Evolutionary conservation across 2,329 filamentous ascomycete genomes (phyloP), one percentile per base, ranked within the genome.

Genomic region (Penicillium sp.): DNA sequence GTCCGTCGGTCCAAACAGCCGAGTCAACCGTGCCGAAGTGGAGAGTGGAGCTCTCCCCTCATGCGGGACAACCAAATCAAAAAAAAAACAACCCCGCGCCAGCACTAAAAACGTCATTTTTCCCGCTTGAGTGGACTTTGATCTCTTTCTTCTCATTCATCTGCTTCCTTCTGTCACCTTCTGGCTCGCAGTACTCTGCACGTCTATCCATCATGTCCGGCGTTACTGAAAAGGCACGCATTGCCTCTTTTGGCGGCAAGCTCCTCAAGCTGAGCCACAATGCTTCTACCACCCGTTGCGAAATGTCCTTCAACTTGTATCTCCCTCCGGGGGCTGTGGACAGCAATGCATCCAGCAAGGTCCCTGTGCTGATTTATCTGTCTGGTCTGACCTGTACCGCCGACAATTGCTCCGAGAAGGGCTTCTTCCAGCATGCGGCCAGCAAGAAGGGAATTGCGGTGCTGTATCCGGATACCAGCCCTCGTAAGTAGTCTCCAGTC

Each of bases 351-450:
- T 74, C 78, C 36, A 68, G 76, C 48, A 86, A 86, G 61, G 83
- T 89, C 2, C 93, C 93, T 25, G 81, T 97, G 28, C 80, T 98
- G 49, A 84, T 96, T 73, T 98, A 91, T 73, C 84, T 98, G 50
- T 91, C 91, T 11, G 93, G 93, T 44, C 77, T 98, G 52, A 97
- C 93, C 52, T 98, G 93, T 77, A 91, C 90, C 1, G 90, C 88
- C 33, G 90, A 97, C 60, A 85, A 85, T 59, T 82, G 81, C 67
- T 80, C 82, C 2, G 82, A 85, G 64, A 85, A 84, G 68, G 93
- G 90, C 45, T 97, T 96, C 78, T 88, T 98, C 72, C 90, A 96
- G 67, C 82, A 86, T 60, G 81, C 82, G 54, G 93, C 93, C 41
- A 80, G 84, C 48, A 77, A 84, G 61, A 85, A 84, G 66, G 88